These are phyloP conservation scores for Phialocephala sp. DNA, from an alignment of 2,329 filamentous ascomycete genomes.

Conservation along the genomic window DNA sequence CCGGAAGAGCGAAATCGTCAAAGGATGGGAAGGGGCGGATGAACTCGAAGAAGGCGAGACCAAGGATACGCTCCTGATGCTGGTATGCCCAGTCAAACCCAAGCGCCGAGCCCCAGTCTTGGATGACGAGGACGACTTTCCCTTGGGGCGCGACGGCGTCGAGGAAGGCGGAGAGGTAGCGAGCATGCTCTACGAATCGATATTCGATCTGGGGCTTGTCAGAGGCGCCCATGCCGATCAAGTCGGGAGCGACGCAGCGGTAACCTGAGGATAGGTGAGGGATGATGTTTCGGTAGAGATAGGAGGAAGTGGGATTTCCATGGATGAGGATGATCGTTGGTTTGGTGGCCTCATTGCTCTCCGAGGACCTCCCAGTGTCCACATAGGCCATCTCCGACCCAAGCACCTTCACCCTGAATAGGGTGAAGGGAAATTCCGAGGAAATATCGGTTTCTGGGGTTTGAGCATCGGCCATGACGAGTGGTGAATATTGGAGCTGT, in stretches of 20 bases:
- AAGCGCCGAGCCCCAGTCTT: conserved; percentile 5
- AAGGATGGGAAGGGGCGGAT: not conserved
- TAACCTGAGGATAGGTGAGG: not conserved
- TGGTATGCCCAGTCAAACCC: conserved; percentile 3
- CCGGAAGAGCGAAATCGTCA: not conserved
- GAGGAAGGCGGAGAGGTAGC: conserved; percentile 6
- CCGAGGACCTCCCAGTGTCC: conserved; percentile 2
- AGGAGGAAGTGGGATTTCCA: conserved; percentile 1
- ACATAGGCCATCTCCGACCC: not conserved
- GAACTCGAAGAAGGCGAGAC: conserved; percentile 9
- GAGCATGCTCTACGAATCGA: conserved; percentile 1
- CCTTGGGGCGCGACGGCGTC: not conserved
- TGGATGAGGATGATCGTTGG: not conserved
- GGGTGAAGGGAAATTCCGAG: not conserved
- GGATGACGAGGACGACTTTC: conserved; percentile 6
- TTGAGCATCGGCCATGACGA: too few species aligned
- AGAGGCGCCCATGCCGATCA: not conserved
- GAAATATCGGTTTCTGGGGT: not conserved
- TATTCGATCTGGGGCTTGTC: conserved; percentile 4
- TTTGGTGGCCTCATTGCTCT: too few species aligned
- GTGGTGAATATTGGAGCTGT: too few species aligned
- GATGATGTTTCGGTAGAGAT: conserved; percentile 9
- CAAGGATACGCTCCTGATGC: not conserved
- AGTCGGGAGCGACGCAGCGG: not conserved
- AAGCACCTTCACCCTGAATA: not conserved